Base-by-base conservation (phyloP, 768 basidiomycete species). In the Rhodotorula taiwanensis region DNA sequence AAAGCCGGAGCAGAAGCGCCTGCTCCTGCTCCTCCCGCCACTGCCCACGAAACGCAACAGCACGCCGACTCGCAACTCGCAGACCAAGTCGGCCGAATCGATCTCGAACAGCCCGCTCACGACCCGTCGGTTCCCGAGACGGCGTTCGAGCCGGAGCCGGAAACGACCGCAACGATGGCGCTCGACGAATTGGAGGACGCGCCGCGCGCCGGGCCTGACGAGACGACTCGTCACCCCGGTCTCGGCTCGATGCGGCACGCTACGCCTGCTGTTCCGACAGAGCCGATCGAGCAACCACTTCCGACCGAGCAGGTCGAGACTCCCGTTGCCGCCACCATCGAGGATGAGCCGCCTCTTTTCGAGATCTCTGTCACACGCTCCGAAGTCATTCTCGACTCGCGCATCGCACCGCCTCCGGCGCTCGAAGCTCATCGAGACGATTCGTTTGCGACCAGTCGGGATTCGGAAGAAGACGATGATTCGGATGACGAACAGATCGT, bases 111-210 rank as follows among this genome's bases (percentile, higher is more conserved):
- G 51, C 23, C 31, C 44, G 28, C 14, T 27, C 33, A 10, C n/a
- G 30, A 25, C 7, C 14, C 25, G 34, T 36, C 48, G 9, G 33
- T 31, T n/a, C 48, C 48, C 30, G 57, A 50, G 50, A 50, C 49
- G 8, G 51, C 51, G 4, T 44, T 43, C 43, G 58, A 60, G 43
- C 58, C 58, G 3, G 44, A 52, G 58, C 51, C 58, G 3, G n/a
- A 27, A 0, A 36, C 58, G 23, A 60, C 58, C 2, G 58, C 51
- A 6, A 60, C 58, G 43, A 60, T 60, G 58, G 58, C 58, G 18
- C 58, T 60, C 34, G 58, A 60, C 44, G 58, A 60, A 34, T 34
- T 60, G 20, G 58, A 60, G 8, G 58, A 60, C 23, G 42, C 51
- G 23, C 41, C 30, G 16, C n/a, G n/a, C n/a, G 28, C 25, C 16